Conservation (phyloP, 768 basidiomycete species). For the Mycena kentingensis region DNA sequence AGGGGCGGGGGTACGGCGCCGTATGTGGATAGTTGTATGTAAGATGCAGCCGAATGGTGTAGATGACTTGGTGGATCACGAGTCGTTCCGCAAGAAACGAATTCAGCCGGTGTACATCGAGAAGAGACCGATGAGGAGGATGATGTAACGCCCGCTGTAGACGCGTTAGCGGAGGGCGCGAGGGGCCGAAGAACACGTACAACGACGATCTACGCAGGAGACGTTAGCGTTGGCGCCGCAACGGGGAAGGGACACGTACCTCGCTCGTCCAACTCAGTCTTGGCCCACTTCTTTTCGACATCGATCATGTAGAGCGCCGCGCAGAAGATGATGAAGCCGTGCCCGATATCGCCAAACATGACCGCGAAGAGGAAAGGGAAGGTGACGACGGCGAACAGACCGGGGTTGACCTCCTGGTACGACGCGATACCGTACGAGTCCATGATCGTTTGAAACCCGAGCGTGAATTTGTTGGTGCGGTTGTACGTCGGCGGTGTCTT, state of each 20-base stretch:
- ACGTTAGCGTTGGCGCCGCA: conserved; percentile 7
- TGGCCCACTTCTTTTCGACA: conserved; percentile 78
- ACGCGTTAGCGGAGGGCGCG: conserved; percentile 23
- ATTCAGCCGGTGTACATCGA: conserved; percentile 94
- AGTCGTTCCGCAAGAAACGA: conserved; percentile 99
- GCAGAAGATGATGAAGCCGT: conserved; percentile 80
- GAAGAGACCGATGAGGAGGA: conserved; percentile 96
- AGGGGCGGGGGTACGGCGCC: conserved; percentile 88
- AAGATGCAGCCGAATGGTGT: conserved; percentile 98
- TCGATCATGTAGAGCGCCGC: conserved; percentile 85
- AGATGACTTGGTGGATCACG: conserved; percentile 95
- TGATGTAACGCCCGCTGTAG: conserved; percentile 93
- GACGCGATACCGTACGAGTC: conserved; percentile 94
- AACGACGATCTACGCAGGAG: conserved; percentile 66
- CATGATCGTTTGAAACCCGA: conserved; percentile 97
- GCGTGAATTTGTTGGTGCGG: conserved; percentile 93
- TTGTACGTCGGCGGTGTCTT: conserved; percentile 96
- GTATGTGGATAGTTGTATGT: conserved; percentile 99
- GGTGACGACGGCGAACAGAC: conserved; percentile 86
- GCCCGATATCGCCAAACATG: conserved; percentile 99
- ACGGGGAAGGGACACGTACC: conserved; percentile 39
- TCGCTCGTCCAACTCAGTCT: conserved; percentile 75
- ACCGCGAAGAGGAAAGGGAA: conserved; percentile 99
- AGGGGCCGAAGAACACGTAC: conserved; percentile 49
- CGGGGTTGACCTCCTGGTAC: conserved; percentile 97